phyloP scores from a whole-genome alignment of 257 asterid species.

The Vinca minor region DNA sequence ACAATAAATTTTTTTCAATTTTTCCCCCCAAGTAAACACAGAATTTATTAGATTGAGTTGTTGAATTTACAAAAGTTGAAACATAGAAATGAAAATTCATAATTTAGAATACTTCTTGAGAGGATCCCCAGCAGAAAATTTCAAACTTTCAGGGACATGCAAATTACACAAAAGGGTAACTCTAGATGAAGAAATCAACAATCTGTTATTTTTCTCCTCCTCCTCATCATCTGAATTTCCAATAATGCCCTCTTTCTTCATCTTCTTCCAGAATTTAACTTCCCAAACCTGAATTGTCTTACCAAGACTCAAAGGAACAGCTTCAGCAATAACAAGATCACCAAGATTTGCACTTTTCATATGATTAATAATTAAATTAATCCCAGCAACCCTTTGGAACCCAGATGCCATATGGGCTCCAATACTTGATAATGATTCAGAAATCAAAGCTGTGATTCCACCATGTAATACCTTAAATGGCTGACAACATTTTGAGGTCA shows the following conservation, averaged over 20 bases:
- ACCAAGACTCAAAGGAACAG: constrained; percentile 55
- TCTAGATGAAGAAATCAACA: constrained; percentile 60
- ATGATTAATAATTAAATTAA: constrained; percentile 36
- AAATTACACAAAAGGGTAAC: constrained; percentile 62
- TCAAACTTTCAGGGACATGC: constrained; percentile 52
- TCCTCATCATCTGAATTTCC: not conserved
- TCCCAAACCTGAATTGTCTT: constrained; percentile 84
- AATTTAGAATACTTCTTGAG: constrained; percentile 57
- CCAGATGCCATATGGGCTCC: constrained; percentile 42
- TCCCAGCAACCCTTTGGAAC: constrained; percentile 35
- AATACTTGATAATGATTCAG: constrained; percentile 36
- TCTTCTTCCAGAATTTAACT: constrained; percentile 53
- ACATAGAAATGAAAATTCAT: constrained; percentile 22
- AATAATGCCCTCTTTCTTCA: too few species aligned
- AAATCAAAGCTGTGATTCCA: constrained; percentile 39
- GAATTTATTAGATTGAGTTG: not conserved
- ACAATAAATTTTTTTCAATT: too few species aligned
- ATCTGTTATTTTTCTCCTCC: constrained; percentile 29
- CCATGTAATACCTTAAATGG: constrained; percentile 44
- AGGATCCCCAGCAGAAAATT: constrained; percentile 35
- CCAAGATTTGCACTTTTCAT: constrained; percentile 61
- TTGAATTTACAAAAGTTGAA: not conserved
- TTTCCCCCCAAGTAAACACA: too few species aligned
- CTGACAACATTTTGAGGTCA: constrained; percentile 68
- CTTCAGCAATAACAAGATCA: constrained; percentile 63